Conservation (phyloP, 306 rosid species). For the Sechiopsis laciniata region DNA sequence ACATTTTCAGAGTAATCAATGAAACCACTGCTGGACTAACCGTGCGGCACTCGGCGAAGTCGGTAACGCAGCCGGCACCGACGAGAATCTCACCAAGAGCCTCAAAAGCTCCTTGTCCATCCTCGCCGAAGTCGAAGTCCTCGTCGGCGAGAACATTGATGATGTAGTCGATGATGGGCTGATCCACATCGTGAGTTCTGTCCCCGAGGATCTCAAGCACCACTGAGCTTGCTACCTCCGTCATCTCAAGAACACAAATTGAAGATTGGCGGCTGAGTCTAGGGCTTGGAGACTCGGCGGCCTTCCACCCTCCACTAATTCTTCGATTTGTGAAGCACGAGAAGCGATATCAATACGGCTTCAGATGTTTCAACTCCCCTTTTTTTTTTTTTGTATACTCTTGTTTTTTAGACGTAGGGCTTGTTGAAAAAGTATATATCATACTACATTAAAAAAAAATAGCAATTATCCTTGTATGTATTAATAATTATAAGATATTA, state of each 20-base stretch:
- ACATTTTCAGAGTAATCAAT: conserved; percentile 18
- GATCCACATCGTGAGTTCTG: conserved; percentile 62
- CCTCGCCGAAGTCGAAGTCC: conserved; percentile 85
- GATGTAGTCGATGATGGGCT: conserved; percentile 81
- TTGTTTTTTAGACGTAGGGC: too few species aligned
- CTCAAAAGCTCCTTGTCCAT: conserved; percentile 83
- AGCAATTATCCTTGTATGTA: too few species aligned
- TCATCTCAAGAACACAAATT: conserved; percentile 38
- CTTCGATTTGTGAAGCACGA: neutral
- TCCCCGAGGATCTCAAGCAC: conserved; percentile 79
- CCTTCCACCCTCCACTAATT: neutral
- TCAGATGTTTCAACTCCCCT: neutral
- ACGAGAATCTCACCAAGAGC: conserved; percentile 85
- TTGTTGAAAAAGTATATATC: too few species aligned
- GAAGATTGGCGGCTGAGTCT: neutral
- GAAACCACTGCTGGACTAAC: conserved; percentile 37
- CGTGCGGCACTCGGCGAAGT: conserved; percentile 67
- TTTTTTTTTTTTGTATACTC: neutral
- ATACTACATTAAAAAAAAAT: too few species aligned
- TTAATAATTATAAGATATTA: too few species aligned
- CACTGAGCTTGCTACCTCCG: conserved; percentile 84
- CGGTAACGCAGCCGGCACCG: conserved; percentile 73
- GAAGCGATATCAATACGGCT: neutral
- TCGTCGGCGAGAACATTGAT: conserved; percentile 95
- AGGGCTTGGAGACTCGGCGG: conserved; percentile 5